Evolutionary conservation across 2,329 filamentous ascomycete species (phyloP).

Genomic region (Colletotrichum lini): DNA sequence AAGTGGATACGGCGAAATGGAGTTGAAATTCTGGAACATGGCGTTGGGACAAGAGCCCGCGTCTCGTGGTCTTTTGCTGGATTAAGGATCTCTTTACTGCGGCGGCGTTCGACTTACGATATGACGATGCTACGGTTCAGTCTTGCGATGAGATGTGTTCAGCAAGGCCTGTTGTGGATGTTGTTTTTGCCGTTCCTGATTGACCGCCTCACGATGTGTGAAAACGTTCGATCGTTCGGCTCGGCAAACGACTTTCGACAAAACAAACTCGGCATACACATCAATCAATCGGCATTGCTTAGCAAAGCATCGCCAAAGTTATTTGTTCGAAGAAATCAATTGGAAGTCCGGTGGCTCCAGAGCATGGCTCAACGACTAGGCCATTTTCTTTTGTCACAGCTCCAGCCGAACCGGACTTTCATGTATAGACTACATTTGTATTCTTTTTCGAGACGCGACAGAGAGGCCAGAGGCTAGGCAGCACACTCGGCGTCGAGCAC

Average conservation of each 20-base stretch:
- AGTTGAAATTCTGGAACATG: constrained; percentile 29
- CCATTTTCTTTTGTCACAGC: constrained; percentile 27
- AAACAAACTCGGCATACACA: constrained; percentile 20
- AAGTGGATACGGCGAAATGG: constrained; percentile 38
- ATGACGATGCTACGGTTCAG: constrained; percentile 41
- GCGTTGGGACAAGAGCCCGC: constrained; percentile 34
- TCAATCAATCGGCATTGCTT: constrained; percentile 21
- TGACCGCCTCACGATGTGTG: constrained; percentile 15
- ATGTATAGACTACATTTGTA: constrained; percentile 42
- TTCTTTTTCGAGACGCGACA: constrained; percentile 25
- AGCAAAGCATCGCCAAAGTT: constrained; percentile 25
- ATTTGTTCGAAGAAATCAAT: constrained; percentile 24
- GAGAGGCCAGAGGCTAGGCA: constrained; percentile 20
- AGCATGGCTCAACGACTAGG: constrained; percentile 21
- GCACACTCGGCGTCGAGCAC: constrained; percentile 19
- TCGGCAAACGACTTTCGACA: constrained; percentile 7
- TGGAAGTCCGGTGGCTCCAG: constrained; percentile 25
- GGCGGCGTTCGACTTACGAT: constrained; percentile 36
- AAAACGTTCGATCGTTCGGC: constrained; percentile 16
- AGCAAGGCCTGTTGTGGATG: constrained; percentile 25
- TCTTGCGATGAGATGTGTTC: constrained; percentile 26
- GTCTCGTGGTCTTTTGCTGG: constrained; percentile 17
- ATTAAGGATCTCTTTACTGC: constrained; percentile 16
- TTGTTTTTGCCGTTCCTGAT: constrained; percentile 36
- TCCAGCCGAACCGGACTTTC: constrained; percentile 27